Base-by-base conservation (phyloP, 2,329 filamentous ascomycete species). In the Colletotrichum sp. region DNA sequence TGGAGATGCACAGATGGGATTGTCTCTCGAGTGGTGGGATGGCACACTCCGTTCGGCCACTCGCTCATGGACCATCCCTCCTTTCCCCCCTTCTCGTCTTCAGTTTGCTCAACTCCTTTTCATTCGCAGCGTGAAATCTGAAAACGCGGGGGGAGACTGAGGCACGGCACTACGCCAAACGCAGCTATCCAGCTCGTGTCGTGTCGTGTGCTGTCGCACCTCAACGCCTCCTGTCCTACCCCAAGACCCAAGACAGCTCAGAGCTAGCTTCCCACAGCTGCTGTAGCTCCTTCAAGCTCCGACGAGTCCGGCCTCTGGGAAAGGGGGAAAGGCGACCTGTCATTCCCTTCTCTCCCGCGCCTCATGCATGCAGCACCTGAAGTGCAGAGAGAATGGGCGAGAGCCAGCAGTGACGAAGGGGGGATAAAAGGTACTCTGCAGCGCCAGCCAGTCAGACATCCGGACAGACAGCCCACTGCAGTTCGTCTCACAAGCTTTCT, bases 1-100 rank as follows among this genome's bases (percentile, higher is more conserved):
- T 75, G 70, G 70, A 75, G 64, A 68, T 75, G 73, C 73, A 68
- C 70, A 75, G 73, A 75, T 64, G 64, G 43, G 69, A 60, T 36
- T 63, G 21, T 55, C 39, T 36, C 52, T 63, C 57, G 18, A 32
- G 24, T 55, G 28, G 66, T 70, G 59, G 64, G 28, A 71, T 74
- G 52, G 48, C 61, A 61, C 68, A 30, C 61, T 32, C 52, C 61
- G 28, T 71, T 48, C 43, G 28, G 24, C 12, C 26, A n/a, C 24
- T 34, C 48, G n/a, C 32, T 34, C 68, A 60, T 66, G 60, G 72
- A 7, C 59, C 21, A 71, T 72, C 60, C 65, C 63, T 57, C 34
- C n/a, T 59, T 43, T n/a, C 0, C 36, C 48, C 34, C 18, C 65
- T 57, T 28, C 28, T 68, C 60, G 30, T 59, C 13, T 26, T 18